Conservation (phyloP, 345 rosid genomes). For the Toxicodendron radicans region DNA sequence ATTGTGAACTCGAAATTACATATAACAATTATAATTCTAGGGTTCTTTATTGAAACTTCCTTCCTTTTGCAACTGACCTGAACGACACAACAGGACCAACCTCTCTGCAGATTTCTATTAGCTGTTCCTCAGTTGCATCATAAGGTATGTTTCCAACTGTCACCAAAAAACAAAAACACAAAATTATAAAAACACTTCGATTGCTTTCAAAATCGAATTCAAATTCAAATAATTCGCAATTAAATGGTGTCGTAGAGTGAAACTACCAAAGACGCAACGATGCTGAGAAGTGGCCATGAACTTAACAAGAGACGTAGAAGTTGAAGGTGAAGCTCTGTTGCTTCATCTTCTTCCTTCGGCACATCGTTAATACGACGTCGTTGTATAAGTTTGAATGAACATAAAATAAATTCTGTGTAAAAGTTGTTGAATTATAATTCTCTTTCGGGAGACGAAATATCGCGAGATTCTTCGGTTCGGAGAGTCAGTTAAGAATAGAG, state of each 20-base stretch:
- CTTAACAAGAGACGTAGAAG: constrained; percentile 33
- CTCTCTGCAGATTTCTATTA: constrained; percentile 93
- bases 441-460: neutral
- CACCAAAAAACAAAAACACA: constrained; percentile 2
- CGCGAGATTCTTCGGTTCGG: neutral
- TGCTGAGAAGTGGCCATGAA: constrained; percentile 93
- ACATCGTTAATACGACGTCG: constrained; percentile 3
- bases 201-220: neutral
- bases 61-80: constrained; percentile 55
- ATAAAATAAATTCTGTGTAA: too few species aligned
- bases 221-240: neutral
- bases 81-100: constrained; percentile 98
- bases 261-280: constrained; percentile 91
- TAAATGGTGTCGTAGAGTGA: neutral
- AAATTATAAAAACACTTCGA: neutral
- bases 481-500: neutral
- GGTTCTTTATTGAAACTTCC: neutral
- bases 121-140: constrained; percentile 97
- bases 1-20: neutral
- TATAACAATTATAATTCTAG: neutral
- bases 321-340: constrained; percentile 61
- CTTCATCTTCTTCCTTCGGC: constrained; percentile 66
- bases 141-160: constrained; percentile 99
- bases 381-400: neutral
- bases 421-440: neutral